phyloP scores from a whole-genome alignment of 2,329 filamentous ascomycete species.

The Colletotrichum sojae region DNA sequence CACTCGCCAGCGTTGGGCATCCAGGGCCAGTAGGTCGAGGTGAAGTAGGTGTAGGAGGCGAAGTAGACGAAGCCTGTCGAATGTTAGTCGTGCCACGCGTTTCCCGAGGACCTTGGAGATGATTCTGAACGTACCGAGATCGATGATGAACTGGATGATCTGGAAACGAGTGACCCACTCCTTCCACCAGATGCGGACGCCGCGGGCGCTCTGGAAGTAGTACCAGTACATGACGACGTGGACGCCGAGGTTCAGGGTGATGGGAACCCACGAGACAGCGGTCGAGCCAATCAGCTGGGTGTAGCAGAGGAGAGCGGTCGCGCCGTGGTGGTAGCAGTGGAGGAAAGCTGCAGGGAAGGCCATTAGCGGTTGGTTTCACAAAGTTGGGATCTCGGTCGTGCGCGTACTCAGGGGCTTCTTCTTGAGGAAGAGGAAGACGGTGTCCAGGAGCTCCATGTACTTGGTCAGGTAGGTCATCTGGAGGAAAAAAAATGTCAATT shows the following conservation, averaged over 20 bases:
- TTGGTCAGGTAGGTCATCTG: slow-evolving; percentile 99
- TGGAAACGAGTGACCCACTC: slow-evolving; percentile 99
- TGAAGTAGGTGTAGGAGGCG: slow-evolving; percentile 98
- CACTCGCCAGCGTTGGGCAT: slow-evolving; percentile 89
- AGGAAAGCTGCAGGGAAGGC: slow-evolving; percentile 79
- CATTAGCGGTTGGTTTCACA: slow-evolving; percentile 48
- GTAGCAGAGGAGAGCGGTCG: slow-evolving; percentile 97
- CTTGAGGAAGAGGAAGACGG: slow-evolving; percentile 97
- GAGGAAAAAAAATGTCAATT: slow-evolving; percentile 19
- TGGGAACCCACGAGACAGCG: slow-evolving; percentile 94
- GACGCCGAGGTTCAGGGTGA: slow-evolving; percentile 91
- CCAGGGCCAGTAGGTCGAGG: slow-evolving; percentile 88
- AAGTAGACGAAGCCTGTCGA: slow-evolving; percentile 93
- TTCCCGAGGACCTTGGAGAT: background rate
- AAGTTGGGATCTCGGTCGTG: slow-evolving; percentile 14
- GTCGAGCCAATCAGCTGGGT: slow-evolving; percentile 95
- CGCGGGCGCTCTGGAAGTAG: slow-evolving; percentile 99
- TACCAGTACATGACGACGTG: slow-evolving; percentile 99
- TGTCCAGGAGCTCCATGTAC: slow-evolving; percentile 95
- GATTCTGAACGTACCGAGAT: slow-evolving; percentile 79
- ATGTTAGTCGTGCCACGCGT: slow-evolving; percentile 39
- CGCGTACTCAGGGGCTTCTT: slow-evolving; percentile 93
- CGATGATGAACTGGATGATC: slow-evolving; percentile 97
- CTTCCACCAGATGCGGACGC: slow-evolving; percentile 99
- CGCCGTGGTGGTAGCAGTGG: slow-evolving; percentile 98